Base-by-base conservation (phyloP, 2,329 filamentous ascomycete genomes). In the Byssothecium circinans region DNA sequence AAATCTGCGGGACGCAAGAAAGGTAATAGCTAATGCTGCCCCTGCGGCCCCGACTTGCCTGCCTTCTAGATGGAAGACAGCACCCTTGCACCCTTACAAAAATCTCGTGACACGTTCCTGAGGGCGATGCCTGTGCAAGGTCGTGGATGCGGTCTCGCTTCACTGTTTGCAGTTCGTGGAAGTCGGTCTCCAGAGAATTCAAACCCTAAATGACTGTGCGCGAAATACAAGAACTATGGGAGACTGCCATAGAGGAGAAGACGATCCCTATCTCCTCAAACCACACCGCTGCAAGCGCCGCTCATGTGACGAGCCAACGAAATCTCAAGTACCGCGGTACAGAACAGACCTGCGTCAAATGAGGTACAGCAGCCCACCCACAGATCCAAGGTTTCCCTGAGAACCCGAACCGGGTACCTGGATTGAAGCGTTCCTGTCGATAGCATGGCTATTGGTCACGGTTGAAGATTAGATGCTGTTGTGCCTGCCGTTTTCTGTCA, bases 401-500 rank as follows among this genome's bases (percentile, higher is more conserved):
- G 36, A 51, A 49, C 54, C 47, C 47, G 19, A 57, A 65, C 64
- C 64, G 35, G 65, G 65, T 62, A 57, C 35, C 43, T 52, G 64
- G 65, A 50, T 33, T 30, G 20, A 23, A 37, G 43, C 41, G 32
- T 49, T 45, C 34, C 40, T 39, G 40, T 41, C 36, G 35, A 45
- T 35, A 18, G 53, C 42, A 44, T 52, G 47, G 47, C 43, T 15
- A 54, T 60, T 58, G 58, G 61, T 40, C 42, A 45, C 34, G 47
- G 41, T 42, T 39, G 36, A 47, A 42, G 44, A 54, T 45, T 39
- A 42, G 22, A 43, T 47, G 33, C 60, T 61, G 61, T 54, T 49
- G 67, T 68, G 64, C 56, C 51, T 67, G 57, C 65, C 65, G 68
- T 70, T 70, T 69, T 59, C 61, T 66, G 68, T 70, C 67, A 68